Base-by-base conservation (phyloP, 139 green algal species). In the Mesotaenium endlicherianum region DNA sequence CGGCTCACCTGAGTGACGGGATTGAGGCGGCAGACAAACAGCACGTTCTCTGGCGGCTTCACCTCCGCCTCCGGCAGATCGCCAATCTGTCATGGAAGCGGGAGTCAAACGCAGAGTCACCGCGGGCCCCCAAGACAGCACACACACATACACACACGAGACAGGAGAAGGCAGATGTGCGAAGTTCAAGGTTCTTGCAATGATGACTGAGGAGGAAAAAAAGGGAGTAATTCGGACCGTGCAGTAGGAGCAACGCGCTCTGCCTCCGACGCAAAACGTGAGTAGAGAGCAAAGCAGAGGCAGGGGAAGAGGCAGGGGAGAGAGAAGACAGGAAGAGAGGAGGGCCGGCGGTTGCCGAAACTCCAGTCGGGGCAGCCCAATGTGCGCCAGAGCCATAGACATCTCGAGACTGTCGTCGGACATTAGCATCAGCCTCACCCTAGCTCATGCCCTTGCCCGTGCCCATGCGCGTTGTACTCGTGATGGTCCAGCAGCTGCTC, bases 21-120 rank as follows among this genome's bases (percentile, higher is more conserved):
- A 86, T 99, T 99, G 34, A 99, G 91, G 89, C 98, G 98, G 93
- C 96, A 99, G n/a, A 99, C 88, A 85, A 99, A 99, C 1, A 99
- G 89, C 90, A 97, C 93, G 89, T 97, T 96, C 76, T 92, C 87
- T 0, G 95, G 96, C 8, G 97, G 95, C 86, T 93, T 94, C 38
- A 92, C 95, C 38, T 99, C 95, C 8, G 94, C 95, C 47, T 97
- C 92, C 0, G 95, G 95, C 70, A 98, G 50, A 68, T 91, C 88
- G 26, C 88, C 88, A 34, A 88, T 85, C 80, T 86, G 77, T 57
- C 47, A 57, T 57, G 47, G 8, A 57, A 57, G 47, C 8, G 47
- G 11, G 11, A 57, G 47, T 8, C 47, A 57, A 57, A 57, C 8
- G 47, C 8, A 11, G 47, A 57, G 47, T n/a, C n/a, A n/a, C n/a